Evolutionary conservation across 208 protist species (phyloP).

Genomic region (Lotmaria passim): DNA sequence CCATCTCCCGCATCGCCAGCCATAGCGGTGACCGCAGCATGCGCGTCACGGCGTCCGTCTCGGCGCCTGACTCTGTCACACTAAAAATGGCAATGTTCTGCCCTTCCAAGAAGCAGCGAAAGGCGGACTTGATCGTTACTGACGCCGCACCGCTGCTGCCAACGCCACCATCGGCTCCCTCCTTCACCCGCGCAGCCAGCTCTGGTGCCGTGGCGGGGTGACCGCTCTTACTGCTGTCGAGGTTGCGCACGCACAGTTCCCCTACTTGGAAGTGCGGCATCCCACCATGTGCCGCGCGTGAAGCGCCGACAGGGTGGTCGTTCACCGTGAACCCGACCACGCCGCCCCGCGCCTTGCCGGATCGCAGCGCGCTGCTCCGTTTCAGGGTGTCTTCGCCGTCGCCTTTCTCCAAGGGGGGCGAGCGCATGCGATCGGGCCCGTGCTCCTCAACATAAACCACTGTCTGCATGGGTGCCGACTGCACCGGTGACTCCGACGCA

Average conservation of each 20-base stretch:
- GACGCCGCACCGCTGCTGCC: conserved; percentile 6
- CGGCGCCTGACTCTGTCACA: conserved; percentile 15
- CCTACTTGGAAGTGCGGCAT: conserved; percentile 13
- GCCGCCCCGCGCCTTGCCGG: background rate
- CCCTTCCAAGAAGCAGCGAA: conserved; percentile 32
- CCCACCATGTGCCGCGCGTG: background rate
- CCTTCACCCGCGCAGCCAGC: background rate
- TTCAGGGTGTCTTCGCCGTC: background rate
- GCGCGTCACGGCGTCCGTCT: conserved; percentile 27
- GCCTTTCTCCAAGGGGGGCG: background rate
- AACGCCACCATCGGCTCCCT: background rate
- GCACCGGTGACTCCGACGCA: background rate
- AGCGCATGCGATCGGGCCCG: background rate
- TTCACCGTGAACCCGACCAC: conserved; percentile 12
- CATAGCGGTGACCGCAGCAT: conserved; percentile 42
- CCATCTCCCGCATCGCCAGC: conserved; percentile 31
- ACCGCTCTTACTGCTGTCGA: background rate
- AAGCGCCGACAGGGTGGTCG: conserved; percentile 2
- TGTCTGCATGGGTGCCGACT: background rate
- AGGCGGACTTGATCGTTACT: conserved; percentile 17
- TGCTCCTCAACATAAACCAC: conserved; percentile 18
- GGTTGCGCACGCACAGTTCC: conserved; percentile 9
- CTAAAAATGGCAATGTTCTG: conserved; percentile 43
- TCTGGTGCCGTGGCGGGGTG: background rate
- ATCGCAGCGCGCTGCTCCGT: background rate